These are phyloP conservation scores for Saccharum officinarum DNA, from an alignment of 176 grass and related monocot genomes.

Conservation along the genomic window DNA sequence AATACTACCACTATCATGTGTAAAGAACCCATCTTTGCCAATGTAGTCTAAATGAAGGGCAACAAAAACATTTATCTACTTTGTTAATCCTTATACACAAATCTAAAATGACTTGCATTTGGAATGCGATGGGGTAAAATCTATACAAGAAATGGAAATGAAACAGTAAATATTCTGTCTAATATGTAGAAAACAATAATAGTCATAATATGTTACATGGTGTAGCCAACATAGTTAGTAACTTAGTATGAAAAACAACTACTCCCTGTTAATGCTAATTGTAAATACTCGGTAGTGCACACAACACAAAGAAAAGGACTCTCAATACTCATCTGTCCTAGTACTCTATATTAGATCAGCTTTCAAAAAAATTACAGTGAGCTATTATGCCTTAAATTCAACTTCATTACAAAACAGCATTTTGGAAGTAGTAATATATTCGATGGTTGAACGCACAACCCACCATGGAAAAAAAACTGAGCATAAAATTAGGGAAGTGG, in stretches of 20 bases:
- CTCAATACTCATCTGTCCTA: neutral
- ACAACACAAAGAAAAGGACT: neutral
- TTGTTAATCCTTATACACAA: neutral
- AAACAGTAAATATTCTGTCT: neutral
- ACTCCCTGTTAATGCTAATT: neutral
- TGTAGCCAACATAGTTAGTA: neutral
- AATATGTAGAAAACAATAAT: constrained; percentile 7
- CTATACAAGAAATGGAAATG: neutral
- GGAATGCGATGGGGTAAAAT: neutral
- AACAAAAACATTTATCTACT: neutral
- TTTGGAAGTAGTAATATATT: neutral
- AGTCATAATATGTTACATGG: neutral
- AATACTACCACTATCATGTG: neutral
- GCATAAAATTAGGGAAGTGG: neutral
- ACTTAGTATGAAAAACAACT: neutral
- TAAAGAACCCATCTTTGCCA: neutral
- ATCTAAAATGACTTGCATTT: neutral
- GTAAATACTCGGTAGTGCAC: neutral
- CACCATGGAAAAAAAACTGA: neutral
- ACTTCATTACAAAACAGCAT: neutral
- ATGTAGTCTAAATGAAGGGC: neutral
- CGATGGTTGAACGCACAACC: neutral
- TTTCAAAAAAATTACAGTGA: neutral
- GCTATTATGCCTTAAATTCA: neutral
- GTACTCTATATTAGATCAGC: neutral